Evolutionary conservation across 208 protist species (phyloP).

Genomic region (Crithidia sp.): DNA sequence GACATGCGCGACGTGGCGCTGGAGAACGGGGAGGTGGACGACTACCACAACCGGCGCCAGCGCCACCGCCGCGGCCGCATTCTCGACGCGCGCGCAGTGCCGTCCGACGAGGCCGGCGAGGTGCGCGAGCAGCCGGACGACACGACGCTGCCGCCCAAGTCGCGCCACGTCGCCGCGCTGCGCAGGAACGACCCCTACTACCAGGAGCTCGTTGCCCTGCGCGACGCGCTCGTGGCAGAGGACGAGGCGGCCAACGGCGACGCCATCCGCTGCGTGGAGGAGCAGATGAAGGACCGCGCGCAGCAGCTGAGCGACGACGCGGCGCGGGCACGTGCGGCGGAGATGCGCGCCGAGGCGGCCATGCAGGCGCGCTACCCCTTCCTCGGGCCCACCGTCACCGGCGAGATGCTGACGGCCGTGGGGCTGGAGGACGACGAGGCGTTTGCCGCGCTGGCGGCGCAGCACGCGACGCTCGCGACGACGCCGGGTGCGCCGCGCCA

Average conservation of each 20-base stretch:
- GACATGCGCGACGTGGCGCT: conserved; percentile 38
- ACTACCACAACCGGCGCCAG: conserved; percentile 36
- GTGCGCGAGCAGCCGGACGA: conserved; percentile 21
- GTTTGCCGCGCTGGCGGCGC: too few relatives aligned
- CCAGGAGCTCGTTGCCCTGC: too few relatives aligned
- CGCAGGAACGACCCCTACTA: too few relatives aligned
- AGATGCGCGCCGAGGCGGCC: conserved; percentile 20
- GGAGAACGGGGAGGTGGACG: conserved; percentile 28
- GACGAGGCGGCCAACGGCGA: conserved; percentile 3
- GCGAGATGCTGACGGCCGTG: conserved; percentile 23
- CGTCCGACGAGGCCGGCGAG: too few relatives aligned
- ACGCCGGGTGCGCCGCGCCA: conserved; percentile 8
- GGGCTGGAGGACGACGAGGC: not conserved
- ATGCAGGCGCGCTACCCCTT: too few relatives aligned
- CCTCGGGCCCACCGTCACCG: too few relatives aligned
- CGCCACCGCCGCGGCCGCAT: not conserved
- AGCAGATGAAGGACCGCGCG: conserved; percentile 23
- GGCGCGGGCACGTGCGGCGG: not conserved
- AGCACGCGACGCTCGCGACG: conserved; percentile 44
- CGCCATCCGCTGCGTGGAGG: conserved; percentile 23
- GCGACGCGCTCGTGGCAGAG: too few relatives aligned
- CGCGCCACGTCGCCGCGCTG: not conserved
- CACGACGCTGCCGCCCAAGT: conserved; percentile 25
- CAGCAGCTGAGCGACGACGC: conserved; percentile 24
- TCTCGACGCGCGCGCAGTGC: too few relatives aligned